Evolutionary conservation across 164 flowering plant genomes (phyloP).

Genomic region (Magnolia officinalis): DNA sequence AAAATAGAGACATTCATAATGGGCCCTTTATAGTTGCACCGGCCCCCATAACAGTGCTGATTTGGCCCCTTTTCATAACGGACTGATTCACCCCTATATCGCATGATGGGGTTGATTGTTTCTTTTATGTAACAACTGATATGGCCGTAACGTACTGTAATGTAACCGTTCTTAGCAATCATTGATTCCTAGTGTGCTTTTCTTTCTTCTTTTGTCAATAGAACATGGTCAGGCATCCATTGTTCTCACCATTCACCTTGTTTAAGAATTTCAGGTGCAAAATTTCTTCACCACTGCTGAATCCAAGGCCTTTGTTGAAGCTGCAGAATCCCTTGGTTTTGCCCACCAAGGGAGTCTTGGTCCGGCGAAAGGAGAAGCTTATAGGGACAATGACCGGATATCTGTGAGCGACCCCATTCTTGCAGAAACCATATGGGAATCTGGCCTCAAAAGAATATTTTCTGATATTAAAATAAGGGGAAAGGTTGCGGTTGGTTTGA

Average conservation of each 20-base stretch:
- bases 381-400: conserved; percentile 82
- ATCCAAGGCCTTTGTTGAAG: conserved; percentile 61
- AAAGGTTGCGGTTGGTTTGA: conserved; percentile 83
- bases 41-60: too few species aligned
- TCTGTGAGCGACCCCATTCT: conserved; percentile 76
- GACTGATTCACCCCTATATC: too few species aligned
- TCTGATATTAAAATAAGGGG: conserved; percentile 67
- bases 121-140: too few species aligned
- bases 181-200: neutral
- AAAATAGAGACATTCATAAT: too few species aligned
- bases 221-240: neutral
- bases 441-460: conserved; percentile 66
- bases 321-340: conserved; percentile 79
- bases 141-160: too few species aligned
- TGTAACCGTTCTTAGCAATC: neutral
- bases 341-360: conserved; percentile 92
- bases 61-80: too few species aligned
- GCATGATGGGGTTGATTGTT: too few species aligned
- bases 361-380: conserved; percentile 87
- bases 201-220: too few species aligned
- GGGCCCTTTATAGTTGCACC: too few species aligned
- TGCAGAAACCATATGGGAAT: conserved; percentile 71
- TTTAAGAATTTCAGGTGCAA: conserved; percentile 50
- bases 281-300: conserved; percentile 70
- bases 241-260: neutral